These are phyloP conservation scores for Botryotinia globosa DNA, from an alignment of 2,329 filamentous ascomycete genomes.

Conservation along the genomic window DNA sequence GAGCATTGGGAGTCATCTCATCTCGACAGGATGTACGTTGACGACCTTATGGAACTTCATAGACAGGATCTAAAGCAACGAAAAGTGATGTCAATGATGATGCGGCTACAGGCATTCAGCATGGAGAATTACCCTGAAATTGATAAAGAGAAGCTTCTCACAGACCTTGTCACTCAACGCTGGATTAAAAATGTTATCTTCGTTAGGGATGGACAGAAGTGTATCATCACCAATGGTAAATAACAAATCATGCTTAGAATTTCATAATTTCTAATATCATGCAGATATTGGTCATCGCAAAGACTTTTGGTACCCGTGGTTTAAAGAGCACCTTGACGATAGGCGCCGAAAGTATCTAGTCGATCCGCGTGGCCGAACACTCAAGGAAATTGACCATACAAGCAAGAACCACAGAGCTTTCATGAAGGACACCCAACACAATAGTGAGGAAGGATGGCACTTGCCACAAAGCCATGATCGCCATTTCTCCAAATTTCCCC, in stretches of 20 bases:
- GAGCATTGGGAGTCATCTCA: neutral
- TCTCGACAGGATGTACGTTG: neutral
- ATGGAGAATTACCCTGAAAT: neutral
- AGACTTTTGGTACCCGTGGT: neutral
- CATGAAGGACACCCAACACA: neutral
- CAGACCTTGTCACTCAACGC: neutral
- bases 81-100: neutral
- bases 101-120: accelerated
- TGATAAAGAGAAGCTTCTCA: neutral
- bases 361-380: neutral
- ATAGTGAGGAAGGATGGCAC: neutral
- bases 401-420: neutral
- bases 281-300: neutral
- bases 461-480: neutral
- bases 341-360: neutral
- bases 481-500: neutral
- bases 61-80: neutral
- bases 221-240: neutral
- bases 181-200: neutral
- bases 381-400: neutral
- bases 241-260: neutral
- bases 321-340: neutral
- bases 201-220: neutral
- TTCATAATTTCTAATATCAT: neutral
- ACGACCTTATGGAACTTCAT: neutral